Base-by-base conservation (phyloP, 2,329 filamentous ascomycete species). In the Colletotrichum karsti region DNA sequence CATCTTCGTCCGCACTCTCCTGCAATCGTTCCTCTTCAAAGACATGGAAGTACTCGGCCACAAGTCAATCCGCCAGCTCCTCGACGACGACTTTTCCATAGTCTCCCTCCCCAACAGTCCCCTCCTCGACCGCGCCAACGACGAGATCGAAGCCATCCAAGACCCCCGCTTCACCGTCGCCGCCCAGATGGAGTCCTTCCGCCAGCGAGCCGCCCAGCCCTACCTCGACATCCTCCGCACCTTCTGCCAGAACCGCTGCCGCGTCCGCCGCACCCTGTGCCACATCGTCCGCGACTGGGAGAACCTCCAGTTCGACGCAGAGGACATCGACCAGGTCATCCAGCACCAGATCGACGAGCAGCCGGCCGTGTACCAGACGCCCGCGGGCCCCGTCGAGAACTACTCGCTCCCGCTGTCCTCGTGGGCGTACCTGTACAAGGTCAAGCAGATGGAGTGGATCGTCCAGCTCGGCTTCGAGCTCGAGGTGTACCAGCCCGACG, bases 401-500 rank as follows among this genome's bases (percentile, higher is more conserved):
- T 91, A 88, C 75, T 86, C 91, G 0, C 91, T 93, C 58, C 91
- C 94, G 0, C 84, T 98, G 1, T 94, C 93, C 1, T 94, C 92
- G 4, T 99, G 96, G 96, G 89, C 91, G 0, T 97, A 95, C 74
- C 88, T 95, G 67, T 93, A 97, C 79, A 98, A 98, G 78, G 85
- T 98, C n/a, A 89, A 88, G 30, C 89, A 95, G 74, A 93, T 98
- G 86, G 92, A 95, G 76, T 92, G 91, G 84, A 91, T 97, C 50
- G 86, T 98, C 15, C 93, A 98, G 75, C 89, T 98, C 33, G 96
- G 97, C 12, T 98, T 99, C 77, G 96, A 99, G 79, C 90, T 98
- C 12, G 91, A 95, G 46, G 88, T 97, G 9, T 98, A 98, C 78
- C 90, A 95, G 59, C 86, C 90, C 0, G 92, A 97, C 77, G 96